phyloP scores from a whole-genome alignment of 108 stramenopile species.

The Stephanodiscus minutulus region DNA sequence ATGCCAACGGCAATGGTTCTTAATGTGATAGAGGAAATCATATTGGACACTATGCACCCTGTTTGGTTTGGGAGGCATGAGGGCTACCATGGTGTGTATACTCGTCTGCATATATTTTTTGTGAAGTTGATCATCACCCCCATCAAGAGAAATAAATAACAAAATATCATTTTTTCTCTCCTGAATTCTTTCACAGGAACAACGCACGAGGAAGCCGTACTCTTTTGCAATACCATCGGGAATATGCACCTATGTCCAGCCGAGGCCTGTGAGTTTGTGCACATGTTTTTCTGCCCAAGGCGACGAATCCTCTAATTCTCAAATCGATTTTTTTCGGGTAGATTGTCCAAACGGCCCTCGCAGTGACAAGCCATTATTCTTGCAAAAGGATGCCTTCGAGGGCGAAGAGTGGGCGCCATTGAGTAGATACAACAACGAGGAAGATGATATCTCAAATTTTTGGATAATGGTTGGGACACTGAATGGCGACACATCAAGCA shows the following conservation, averaged over 20 bases:
- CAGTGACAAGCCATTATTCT: slow-evolving; percentile 9
- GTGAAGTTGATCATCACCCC: too few species aligned
- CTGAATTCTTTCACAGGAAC: neutral
- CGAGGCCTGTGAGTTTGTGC: slow-evolving; percentile 15
- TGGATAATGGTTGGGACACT: slow-evolving; percentile 31
- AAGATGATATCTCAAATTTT: neutral
- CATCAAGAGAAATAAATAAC: too few species aligned
- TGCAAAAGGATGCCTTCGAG: slow-evolving; percentile 11
- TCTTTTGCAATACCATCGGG: slow-evolving; percentile 30
- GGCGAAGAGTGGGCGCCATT: slow-evolving; percentile 42
- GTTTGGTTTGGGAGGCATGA: slow-evolving; percentile 39
- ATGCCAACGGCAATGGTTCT: neutral
- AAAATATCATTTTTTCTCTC: too few species aligned
- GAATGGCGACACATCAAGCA: neutral
- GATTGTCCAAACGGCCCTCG: slow-evolving; percentile 26
- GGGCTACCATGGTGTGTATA: slow-evolving; percentile 15
- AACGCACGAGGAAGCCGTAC: slow-evolving; percentile 25
- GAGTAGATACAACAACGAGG: neutral
- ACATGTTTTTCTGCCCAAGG: neutral
- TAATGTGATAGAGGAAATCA: slow-evolving; percentile 6
- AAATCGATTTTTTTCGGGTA: neutral
- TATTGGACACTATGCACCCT: slow-evolving; percentile 22
- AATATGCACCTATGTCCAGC: slow-evolving; percentile 34
- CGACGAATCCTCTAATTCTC: neutral
- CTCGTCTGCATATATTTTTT: too few species aligned